Base-by-base conservation (phyloP, 2,329 filamentous ascomycete genomes). In the Aspergillus japonicus region DNA sequence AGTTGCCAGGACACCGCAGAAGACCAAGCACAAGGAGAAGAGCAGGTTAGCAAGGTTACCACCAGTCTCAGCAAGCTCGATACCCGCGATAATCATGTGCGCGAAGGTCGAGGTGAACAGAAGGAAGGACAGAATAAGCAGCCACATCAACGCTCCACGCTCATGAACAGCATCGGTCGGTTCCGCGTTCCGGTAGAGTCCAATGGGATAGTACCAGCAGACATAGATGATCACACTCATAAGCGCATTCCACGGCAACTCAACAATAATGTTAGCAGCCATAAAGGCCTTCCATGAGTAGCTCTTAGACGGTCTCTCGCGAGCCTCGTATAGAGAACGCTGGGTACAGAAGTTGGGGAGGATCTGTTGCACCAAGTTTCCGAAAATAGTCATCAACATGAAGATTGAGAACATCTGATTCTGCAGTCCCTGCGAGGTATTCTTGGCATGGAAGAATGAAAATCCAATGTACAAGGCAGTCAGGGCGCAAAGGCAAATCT, bases 321-420 rank as follows among this genome's bases (percentile, higher is more conserved):
- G 83, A 12, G 81, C 82, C 72, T 87, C 84, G 71, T 86, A 87
- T 5, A 87, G 75, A 2, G 82, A 79, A 52, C 85, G 80, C 68
- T 86, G 83, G 2, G 81, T 84, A 52, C 84, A 78, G 68, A 87
- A 87, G 47, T 83, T 76, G 2, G 85, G 85, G 76, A 86, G 84
- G 63, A 86, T 85, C 66, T 85, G 77, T 58, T 80, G 77, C 7
- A 78, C 74, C 52, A 80, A 65, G 65, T 79, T 78, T 60, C 89
- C 89, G 71, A 96, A 96, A 71, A 96, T 86, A 48, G 89, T 94
- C 59, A 90, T 80, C 58, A 95, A 78, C 83, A 95, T 90, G 84
- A 96, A 96, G 66, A 96, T 89, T 74, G 87, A 84, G 73, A 96
- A 96, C 87, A 95, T 92, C 73, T 96, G 91, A 78, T 96, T 96